These are phyloP conservation scores for Juglanconis sp. DNA, from an alignment of 2,329 filamentous ascomycete species.

Conservation along the genomic window DNA sequence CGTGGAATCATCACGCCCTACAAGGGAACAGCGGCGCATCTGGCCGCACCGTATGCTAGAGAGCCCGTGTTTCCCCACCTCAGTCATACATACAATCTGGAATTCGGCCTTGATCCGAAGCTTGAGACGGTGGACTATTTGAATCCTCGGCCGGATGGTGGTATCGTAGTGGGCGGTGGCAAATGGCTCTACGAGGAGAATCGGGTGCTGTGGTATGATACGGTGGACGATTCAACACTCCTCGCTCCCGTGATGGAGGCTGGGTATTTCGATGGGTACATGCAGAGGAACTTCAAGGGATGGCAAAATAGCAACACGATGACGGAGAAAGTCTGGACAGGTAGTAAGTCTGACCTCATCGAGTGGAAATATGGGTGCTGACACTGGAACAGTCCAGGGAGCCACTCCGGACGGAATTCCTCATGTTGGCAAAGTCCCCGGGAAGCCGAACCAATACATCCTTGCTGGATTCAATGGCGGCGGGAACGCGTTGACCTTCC, in stretches of 20 bases:
- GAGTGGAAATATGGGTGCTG: not conserved
- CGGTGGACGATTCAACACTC: slow-evolving; percentile 23
- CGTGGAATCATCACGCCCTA: slow-evolving; percentile 12
- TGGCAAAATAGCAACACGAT: slow-evolving; percentile 22
- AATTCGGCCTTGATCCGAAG: slow-evolving; percentile 3
- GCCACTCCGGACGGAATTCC: slow-evolving; percentile 9
- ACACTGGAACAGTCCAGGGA: slow-evolving; percentile 9
- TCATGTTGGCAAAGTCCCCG: slow-evolving; percentile 14
- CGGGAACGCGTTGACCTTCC: slow-evolving; percentile 14
- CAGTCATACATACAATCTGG: slow-evolving; percentile 18
- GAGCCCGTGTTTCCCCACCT: slow-evolving; percentile 13
- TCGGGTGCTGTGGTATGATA: slow-evolving; percentile 14
- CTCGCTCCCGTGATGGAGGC: slow-evolving; percentile 17
- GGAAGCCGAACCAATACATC: slow-evolving; percentile 8
- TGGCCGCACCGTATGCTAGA: not conserved
- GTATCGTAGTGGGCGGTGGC: slow-evolving; percentile 17
- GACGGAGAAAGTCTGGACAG: slow-evolving; percentile 22
- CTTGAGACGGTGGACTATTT: slow-evolving; percentile 15
- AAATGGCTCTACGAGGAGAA: slow-evolving; percentile 13
- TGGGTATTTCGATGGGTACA: slow-evolving; percentile 26
- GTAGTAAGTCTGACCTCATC: slow-evolving; percentile 18
- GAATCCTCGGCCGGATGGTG: slow-evolving; percentile 17
- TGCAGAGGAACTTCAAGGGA: slow-evolving; percentile 24
- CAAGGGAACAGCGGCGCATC: slow-evolving; percentile 14
- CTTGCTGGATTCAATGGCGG: slow-evolving; percentile 17